A percentile compares a stretch with the other conserved stretches of the same genome.
These are phyloP conservation scores for Cladosporium sp. DNA, from an alignment of 2,329 filamentous ascomycete species.

Conservation along the genomic window DNA sequence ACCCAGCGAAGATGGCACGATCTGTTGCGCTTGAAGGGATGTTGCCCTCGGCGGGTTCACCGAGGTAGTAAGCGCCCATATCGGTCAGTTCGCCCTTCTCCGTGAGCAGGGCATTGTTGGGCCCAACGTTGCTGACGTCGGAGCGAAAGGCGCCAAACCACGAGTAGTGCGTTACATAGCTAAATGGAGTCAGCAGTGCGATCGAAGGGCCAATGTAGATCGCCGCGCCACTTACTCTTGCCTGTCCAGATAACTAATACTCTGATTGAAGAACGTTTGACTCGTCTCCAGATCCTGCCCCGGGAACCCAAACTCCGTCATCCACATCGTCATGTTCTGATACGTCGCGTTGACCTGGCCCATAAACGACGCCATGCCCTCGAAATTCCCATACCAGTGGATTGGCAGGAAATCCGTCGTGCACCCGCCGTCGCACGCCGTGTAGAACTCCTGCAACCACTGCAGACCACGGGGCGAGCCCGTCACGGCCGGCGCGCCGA, in stretches of 20 bases:
- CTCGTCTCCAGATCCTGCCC: conserved; percentile 51
- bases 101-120: conserved; percentile 65
- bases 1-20: conserved; percentile 24
- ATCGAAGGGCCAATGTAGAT: background rate
- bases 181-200: conserved; percentile 13
- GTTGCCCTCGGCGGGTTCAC: conserved; percentile 39
- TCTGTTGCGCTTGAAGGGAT: conserved; percentile 28
- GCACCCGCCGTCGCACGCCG: conserved; percentile 47
- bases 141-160: conserved; percentile 72
- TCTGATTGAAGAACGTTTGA: conserved; percentile 62
- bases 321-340: conserved; percentile 58
- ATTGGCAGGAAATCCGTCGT: conserved; percentile 46
- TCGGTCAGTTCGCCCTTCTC: conserved; percentile 63
- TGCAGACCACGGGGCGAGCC: conserved; percentile 53
- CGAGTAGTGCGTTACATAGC: conserved; percentile 60
- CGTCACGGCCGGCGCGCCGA: conserved; percentile 66
- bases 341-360: conserved; percentile 50
- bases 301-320: conserved; percentile 67
- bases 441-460: conserved; percentile 64
- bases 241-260: conserved; percentile 60
- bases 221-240: conserved; percentile 38
- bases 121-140: conserved; percentile 64
- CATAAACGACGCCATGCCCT: conserved; percentile 60
- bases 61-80: conserved; percentile 73
- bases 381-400: conserved; percentile 59